Percentiles rank a stretch among this genome's conserved stretches.
Evolutionary conservation across 2,329 filamentous ascomycete species (phyloP).

Genomic region (Colletotrichum musicola): DNA sequence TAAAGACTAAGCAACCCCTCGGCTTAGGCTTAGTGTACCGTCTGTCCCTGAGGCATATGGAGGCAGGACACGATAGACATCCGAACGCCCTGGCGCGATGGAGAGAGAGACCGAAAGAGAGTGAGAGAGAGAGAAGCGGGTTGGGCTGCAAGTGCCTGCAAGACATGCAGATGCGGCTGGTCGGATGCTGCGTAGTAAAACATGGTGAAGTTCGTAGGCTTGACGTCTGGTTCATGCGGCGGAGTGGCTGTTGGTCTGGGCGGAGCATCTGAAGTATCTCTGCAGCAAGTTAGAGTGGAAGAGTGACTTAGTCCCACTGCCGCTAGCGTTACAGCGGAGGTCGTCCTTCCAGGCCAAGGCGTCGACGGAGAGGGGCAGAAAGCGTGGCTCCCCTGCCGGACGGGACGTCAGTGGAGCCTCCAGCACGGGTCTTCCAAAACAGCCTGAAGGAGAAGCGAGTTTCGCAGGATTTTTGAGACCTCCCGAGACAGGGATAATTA

Average conservation of each 20-base stretch:
- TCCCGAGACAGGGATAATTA: conserved; percentile 39
- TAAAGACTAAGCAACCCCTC: conserved; percentile 3
- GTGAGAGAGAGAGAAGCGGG: background rate
- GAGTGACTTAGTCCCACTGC: conserved; percentile 21
- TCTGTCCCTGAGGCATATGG: too few species aligned
- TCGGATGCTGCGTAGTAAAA: conserved; percentile 38
- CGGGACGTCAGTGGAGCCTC: conserved; percentile 24
- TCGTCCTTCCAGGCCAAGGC: conserved; percentile 20
- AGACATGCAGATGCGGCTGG: conserved; percentile 18
- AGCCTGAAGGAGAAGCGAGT: conserved; percentile 55
- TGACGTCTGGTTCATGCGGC: conserved; percentile 35
- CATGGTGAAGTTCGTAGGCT: conserved; percentile 27
- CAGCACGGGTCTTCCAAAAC: conserved; percentile 47
- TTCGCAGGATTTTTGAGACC: conserved; percentile 48
- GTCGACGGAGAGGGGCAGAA: conserved; percentile 8
- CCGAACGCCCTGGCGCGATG: background rate
- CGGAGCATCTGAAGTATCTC: conserved; percentile 1
- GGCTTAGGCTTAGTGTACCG: too few species aligned
- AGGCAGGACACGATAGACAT: background rate
- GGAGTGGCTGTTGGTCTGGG: conserved; percentile 30
- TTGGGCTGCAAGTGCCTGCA: background rate
- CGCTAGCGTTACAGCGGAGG: conserved; percentile 28
- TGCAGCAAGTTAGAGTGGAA: background rate
- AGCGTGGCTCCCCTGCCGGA: conserved; percentile 17
- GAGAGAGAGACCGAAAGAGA: background rate